These are phyloP conservation scores for Primulina eburnea DNA, from an alignment of 257 asterid genomes.

Conservation along the genomic window DNA sequence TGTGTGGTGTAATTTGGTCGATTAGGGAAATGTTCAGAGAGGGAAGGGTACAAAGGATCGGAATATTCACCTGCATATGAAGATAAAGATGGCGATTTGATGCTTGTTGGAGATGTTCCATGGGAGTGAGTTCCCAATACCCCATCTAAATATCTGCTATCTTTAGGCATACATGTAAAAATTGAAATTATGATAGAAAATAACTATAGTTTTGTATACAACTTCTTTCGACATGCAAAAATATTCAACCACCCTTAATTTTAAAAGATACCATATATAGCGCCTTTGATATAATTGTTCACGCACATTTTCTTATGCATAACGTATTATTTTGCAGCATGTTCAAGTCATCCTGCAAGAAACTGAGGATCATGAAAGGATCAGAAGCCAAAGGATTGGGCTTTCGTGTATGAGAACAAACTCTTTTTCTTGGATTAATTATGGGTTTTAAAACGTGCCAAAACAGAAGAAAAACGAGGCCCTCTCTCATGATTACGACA, in stretches of 20 bases:
- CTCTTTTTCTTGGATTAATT: neutral
- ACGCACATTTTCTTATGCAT: slow-evolving; percentile 18
- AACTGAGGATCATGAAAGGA: slow-evolving; percentile 77
- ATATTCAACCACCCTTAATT: too few relatives aligned
- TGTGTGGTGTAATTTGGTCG: neutral
- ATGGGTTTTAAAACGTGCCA: neutral
- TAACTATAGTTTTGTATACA: too few relatives aligned
- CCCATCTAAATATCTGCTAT: neutral
- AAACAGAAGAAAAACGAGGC: slow-evolving; percentile 23
- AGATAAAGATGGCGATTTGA: slow-evolving; percentile 88
- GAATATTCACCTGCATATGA: slow-evolving; percentile 91
- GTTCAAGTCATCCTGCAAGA: slow-evolving; percentile 77
- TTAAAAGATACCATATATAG: neutral
- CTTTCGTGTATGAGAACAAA: slow-evolving; percentile 34
- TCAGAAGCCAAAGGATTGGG: slow-evolving; percentile 76
- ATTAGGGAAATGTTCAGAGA: slow-evolving; percentile 72
- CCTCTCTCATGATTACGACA: slow-evolving; percentile 10
- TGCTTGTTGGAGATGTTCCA: slow-evolving; percentile 95
- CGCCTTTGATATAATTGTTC: neutral
- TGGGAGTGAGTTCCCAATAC: slow-evolving; percentile 51
- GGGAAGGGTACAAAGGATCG: slow-evolving; percentile 86
- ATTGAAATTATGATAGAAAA: too few relatives aligned
- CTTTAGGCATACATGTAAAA: too few relatives aligned
- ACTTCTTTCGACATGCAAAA: too few relatives aligned
- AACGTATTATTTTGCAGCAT: slow-evolving; percentile 43